phyloP scores from a whole-genome alignment of 345 rosid species.

The Kernera saxatilis region DNA sequence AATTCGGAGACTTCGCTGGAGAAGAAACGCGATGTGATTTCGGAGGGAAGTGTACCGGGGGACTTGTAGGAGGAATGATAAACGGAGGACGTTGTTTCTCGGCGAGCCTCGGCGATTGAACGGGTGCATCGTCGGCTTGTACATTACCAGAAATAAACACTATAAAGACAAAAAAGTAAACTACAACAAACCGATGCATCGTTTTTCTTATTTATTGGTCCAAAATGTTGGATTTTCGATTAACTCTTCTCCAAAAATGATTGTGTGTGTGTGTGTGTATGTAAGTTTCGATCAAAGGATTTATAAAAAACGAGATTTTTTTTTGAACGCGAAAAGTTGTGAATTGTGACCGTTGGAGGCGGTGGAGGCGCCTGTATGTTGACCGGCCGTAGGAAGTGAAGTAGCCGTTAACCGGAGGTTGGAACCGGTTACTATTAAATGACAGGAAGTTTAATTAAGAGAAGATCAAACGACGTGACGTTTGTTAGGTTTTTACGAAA shows the following conservation, averaged over 20 bases:
- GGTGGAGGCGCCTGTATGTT: constrained; percentile 12
- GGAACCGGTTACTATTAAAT: neutral
- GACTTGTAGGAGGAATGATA: neutral
- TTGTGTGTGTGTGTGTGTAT: too few species aligned
- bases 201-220: neutral
- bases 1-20: constrained; percentile 11
- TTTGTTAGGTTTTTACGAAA: neutral
- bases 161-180: constrained; percentile 19
- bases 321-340: constrained; percentile 16
- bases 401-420: constrained; percentile 48
- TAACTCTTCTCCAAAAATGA: neutral
- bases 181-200: constrained; percentile 15
- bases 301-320: neutral
- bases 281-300: neutral
- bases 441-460: neutral
- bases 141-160: constrained; percentile 19
- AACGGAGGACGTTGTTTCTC: neutral
- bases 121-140: constrained; percentile 38
- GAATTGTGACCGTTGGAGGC: constrained; percentile 45
- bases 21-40: constrained; percentile 17
- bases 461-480: neutral
- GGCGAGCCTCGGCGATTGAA: constrained; percentile 30
- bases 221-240: neutral
- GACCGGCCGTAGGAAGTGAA: constrained; percentile 30
- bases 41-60: neutral